These are phyloP conservation scores for Mucor lusitanicus DNA, from an alignment of 371 early-diverging fungal genomes.

Conservation along the genomic window DNA sequence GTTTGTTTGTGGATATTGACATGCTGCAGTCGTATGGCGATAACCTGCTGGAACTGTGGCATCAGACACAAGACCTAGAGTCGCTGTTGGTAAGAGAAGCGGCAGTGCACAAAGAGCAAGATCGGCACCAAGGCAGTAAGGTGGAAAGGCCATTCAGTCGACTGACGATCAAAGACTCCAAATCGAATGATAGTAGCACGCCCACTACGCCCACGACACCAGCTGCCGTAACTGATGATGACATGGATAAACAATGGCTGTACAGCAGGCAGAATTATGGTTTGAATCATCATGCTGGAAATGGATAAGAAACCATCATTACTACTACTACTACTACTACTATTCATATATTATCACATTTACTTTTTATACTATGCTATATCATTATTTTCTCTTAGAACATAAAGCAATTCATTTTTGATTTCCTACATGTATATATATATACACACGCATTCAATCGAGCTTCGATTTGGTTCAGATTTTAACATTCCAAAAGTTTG, in stretches of 20 bases:
- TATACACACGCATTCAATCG: neutral
- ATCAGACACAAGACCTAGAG: constrained; percentile 33
- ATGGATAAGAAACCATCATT: neutral
- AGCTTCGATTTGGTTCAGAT: neutral
- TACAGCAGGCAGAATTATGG: neutral
- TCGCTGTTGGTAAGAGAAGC: constrained; percentile 3
- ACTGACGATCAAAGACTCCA: constrained; percentile 6
- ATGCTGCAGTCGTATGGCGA: constrained; percentile 83
- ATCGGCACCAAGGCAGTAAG: neutral
- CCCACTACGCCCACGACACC: constrained; percentile 1
- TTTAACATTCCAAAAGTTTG: neutral
- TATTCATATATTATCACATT: neutral
- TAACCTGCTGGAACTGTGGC: constrained; percentile 64
- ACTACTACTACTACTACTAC: neutral
- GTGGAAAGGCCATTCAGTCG: constrained; percentile 14
- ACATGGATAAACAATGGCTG: constrained; percentile 2
- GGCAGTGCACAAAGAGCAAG: neutral
- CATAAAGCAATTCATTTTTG: neutral
- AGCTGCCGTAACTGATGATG: neutral
- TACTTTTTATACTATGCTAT: too few relatives aligned
- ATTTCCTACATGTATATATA: neutral
- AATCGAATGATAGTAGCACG: neutral
- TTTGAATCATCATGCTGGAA: neutral
- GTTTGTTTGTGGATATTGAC: constrained; percentile 69
- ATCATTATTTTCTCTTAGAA: neutral